Evolutionary conservation across 306 rosid species (phyloP), one percentile per base, ranked within the genome.

Genomic region (Quercus gilva): DNA sequence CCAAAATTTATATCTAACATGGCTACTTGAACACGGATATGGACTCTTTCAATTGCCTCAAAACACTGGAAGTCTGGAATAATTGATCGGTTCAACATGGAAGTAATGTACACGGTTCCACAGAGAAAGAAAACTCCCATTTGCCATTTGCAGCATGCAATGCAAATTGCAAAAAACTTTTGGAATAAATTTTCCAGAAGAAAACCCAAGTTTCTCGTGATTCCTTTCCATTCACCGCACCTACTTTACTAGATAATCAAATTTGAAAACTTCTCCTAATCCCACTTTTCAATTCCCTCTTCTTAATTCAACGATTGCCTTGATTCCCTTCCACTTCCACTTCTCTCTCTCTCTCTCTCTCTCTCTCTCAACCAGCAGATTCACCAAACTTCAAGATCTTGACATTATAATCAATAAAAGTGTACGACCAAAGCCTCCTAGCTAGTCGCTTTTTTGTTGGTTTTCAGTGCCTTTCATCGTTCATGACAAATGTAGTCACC

Each of bases 171-270:
- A 81, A 85, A 84, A 81, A 81, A 77, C 58, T 74, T 77, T 80
- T 74, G 83, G 91, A 90, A 88, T 88, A 87, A 86, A 85, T 86
- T 81, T 87, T 75, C 61, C 7, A 82, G 74, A 77, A 76, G 43
- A 13, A 43, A 75, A 7, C 57, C 89, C 96, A 82, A 79, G 96
- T 84, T 82, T 91, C 97, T 75, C 97, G 97, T 92, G 97, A 92
- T 67, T 86, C 86, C 58, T 74, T 75, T 79, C 79, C 9, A 67
- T 86, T 79, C 84, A 87, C 83, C 83, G 76, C 86, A 87, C 88
- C 84, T 80, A 73, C 83, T 52, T 83, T 80, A 72, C 83, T 52
- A 76, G 25, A 74, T 45, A 79, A 84, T 86, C 84, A 55, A 83
- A 81, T 85, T 81, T 67, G 76, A 84, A 84, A 83, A 76, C 89